Conservation (phyloP, 345 rosid species). For the Eucalyptus globulus region DNA sequence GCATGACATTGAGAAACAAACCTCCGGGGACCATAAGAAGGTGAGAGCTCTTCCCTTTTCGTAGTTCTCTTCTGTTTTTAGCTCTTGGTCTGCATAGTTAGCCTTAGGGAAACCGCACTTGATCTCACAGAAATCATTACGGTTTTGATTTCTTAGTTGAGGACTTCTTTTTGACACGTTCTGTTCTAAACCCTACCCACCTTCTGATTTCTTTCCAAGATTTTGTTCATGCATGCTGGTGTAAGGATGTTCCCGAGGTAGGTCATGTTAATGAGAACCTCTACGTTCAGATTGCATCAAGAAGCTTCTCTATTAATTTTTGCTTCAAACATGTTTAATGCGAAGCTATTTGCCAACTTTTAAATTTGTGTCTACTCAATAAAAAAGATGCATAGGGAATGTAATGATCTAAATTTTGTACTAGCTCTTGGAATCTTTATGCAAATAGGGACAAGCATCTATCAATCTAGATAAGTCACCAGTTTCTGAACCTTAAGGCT, state of each 20-base stretch:
- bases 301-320: not conserved
- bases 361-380: not conserved
- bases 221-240: not conserved
- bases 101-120: not conserved
- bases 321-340: not conserved
- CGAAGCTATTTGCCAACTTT: not conserved
- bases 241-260: not conserved
- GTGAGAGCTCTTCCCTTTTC: constrained; percentile 4
- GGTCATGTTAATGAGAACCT: not conserved
- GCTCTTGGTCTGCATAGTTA: not conserved
- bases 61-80: not conserved
- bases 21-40: constrained; percentile 39
- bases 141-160: not conserved
- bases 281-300: not conserved
- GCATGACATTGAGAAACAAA: constrained; percentile 18
- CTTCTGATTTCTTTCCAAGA: not conserved
- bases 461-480: not conserved
- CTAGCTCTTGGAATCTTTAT: not conserved
- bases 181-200: not conserved
- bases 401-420: not conserved
- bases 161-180: not conserved
- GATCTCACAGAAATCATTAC: not conserved
- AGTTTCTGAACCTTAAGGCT: not conserved
- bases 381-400: not conserved
- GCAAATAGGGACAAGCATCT: not conserved